phyloP scores from a whole-genome alignment of 2,329 filamentous ascomycete species.

The Pseudogymnoascus verrucosus region DNA sequence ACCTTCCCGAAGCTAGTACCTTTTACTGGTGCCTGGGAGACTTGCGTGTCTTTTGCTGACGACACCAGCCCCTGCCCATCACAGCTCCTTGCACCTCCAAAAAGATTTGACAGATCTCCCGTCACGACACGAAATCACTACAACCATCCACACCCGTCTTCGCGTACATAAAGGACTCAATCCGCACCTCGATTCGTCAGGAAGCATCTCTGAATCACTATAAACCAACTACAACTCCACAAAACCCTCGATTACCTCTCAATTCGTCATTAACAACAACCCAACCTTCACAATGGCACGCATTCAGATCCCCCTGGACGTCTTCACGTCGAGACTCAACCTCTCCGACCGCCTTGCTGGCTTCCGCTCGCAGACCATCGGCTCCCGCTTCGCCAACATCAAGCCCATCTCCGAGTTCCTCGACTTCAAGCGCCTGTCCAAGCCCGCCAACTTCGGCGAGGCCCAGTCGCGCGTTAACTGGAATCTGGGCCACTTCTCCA shows the following conservation, averaged over 20 bases:
- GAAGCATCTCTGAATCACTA: background rate
- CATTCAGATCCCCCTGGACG: conserved; percentile 88
- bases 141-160: background rate
- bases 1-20: background rate
- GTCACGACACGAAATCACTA: background rate
- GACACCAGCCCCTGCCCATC: background rate
- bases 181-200: background rate
- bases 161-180: background rate
- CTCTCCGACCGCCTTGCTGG: conserved; percentile 76
- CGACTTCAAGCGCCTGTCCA: conserved; percentile 90
- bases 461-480: conserved; percentile 91
- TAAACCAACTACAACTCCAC: conserved; percentile 1
- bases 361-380: conserved; percentile 70
- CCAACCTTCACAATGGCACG: conserved; percentile 57
- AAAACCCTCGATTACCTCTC: background rate
- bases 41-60: background rate
- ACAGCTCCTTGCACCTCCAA: background rate
- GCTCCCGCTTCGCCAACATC: conserved; percentile 83
- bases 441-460: conserved; percentile 84
- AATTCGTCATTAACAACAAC: background rate
- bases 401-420: conserved; percentile 88
- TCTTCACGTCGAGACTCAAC: conserved; percentile 84
- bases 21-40: background rate
- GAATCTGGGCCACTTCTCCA: conserved; percentile 94
- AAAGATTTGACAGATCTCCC: conserved; percentile 2